Conservation (phyloP, 2,329 filamentous ascomycete species). For the Juglanconis juglandina region DNA sequence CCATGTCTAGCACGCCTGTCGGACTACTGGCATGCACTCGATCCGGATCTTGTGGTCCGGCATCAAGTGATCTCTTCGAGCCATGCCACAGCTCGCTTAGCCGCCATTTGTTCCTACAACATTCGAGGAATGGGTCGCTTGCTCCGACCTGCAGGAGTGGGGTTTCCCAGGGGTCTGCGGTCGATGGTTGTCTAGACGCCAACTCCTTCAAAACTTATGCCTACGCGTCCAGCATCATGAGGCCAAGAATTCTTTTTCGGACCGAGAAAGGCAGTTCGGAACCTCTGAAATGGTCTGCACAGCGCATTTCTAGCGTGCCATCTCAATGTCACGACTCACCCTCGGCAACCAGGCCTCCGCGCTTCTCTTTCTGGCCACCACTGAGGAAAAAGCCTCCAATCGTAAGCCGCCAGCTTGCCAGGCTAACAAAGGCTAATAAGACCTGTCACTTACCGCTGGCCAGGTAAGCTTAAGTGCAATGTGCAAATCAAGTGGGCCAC, state of each 20-base stretch:
- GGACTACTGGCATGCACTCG: too few relatives aligned
- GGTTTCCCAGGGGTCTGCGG: not conserved
- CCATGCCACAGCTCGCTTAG: not conserved
- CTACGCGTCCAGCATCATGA: not conserved
- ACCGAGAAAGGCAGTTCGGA: slow-evolving; percentile 9
- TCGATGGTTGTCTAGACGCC: too few relatives aligned
- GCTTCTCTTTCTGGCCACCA: slow-evolving; percentile 2
- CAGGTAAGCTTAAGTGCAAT: not conserved
- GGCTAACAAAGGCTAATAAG: not conserved
- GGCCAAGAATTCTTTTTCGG: not conserved
- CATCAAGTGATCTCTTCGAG: too few relatives aligned
- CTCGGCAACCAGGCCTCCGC: slow-evolving; percentile 9
- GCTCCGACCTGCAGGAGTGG: not conserved
- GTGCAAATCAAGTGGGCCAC: not conserved
- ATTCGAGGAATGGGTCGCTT: not conserved
- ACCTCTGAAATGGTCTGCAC: not conserved
- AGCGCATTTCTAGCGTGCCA: not conserved
- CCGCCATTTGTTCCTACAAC: not conserved
- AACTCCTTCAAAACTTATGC: not conserved
- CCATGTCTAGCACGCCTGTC: not conserved
- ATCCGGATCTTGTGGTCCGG: too few relatives aligned
- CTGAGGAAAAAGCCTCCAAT: slow-evolving; percentile 12
- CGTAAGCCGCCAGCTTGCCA: not conserved
- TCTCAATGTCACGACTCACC: not conserved
- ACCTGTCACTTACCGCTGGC: not conserved